Evolutionary conservation across 768 basidiomycete genomes (phyloP).

Genomic region (Mycena venus): DNA sequence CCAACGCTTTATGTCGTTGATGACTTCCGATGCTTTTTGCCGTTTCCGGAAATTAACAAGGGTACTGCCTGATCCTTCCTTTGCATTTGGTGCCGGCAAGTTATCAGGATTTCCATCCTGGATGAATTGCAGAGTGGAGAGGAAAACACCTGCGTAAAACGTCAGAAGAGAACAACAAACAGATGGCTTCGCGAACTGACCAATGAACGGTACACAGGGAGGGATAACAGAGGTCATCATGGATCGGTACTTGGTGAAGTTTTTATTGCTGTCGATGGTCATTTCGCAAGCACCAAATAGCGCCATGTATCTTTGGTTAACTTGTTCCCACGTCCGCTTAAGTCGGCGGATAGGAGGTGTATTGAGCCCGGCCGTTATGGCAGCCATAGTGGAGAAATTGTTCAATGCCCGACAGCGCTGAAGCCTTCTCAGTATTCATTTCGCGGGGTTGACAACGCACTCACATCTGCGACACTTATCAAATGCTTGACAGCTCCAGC

Average conservation of each 20-base stretch:
- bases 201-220: slow-evolving; percentile 97
- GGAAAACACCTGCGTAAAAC: slow-evolving; percentile 81
- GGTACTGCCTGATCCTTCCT: slow-evolving; percentile 41
- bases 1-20: slow-evolving; percentile 96
- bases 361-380: slow-evolving; percentile 94
- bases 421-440: slow-evolving; percentile 22
- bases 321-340: slow-evolving; percentile 94
- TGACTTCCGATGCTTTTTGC: slow-evolving; percentile 95
- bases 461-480: slow-evolving; percentile 91
- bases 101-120: slow-evolving; percentile 95
- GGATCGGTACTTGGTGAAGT: slow-evolving; percentile 92
- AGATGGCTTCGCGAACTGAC: slow-evolving; percentile 59
- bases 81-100: slow-evolving; percentile 53
- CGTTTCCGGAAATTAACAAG: slow-evolving; percentile 97
- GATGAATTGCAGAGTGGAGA: slow-evolving; percentile 97
- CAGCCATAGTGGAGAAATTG: slow-evolving; percentile 98
- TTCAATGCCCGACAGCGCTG: slow-evolving; percentile 91
- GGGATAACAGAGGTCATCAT: slow-evolving; percentile 87
- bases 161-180: slow-evolving; percentile 12
- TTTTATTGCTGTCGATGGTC: slow-evolving; percentile 93
- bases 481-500: slow-evolving; percentile 90
- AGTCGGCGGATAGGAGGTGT: slow-evolving; percentile 93
- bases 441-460: slow-evolving; percentile 43
- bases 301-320: slow-evolving; percentile 80
- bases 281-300: slow-evolving; percentile 86